Conservation (phyloP, 768 basidiomycete genomes). For the Lactarius deliciosus region DNA sequence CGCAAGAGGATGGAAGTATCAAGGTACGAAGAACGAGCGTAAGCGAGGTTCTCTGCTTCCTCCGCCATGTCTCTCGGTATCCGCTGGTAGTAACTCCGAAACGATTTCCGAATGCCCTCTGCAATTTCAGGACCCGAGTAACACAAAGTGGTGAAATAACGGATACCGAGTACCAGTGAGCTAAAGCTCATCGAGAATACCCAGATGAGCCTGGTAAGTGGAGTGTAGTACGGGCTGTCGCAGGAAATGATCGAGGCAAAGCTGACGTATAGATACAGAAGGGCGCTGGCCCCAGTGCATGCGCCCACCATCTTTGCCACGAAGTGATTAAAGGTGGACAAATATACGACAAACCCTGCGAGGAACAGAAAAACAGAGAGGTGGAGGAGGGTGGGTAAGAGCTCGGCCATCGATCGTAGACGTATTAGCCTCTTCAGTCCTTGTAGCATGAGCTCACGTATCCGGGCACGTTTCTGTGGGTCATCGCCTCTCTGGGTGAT, state of each 20-base stretch:
- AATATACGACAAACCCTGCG: not conserved
- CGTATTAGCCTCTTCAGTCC: not conserved
- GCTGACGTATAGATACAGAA: not conserved
- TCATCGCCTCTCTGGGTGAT: not conserved
- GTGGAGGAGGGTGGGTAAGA: constrained; percentile 2
- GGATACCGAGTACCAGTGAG: not conserved
- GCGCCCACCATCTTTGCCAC: not conserved
- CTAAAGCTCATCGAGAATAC: not conserved
- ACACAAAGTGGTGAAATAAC: not conserved
- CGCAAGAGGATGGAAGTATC: constrained; percentile 6
- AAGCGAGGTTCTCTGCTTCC: constrained; percentile 8
- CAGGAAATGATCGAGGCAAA: not conserved
- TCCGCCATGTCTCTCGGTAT: not conserved
- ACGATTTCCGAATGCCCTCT: not conserved
- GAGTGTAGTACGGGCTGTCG: not conserved
- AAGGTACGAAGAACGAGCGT: not conserved
- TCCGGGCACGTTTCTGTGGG: not conserved
- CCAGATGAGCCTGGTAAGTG: not conserved
- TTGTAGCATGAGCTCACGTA: not conserved
- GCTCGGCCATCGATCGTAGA: constrained; percentile 3
- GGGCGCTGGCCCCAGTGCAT: not conserved
- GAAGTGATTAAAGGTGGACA: not conserved
- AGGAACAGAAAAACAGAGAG: constrained; percentile 18
- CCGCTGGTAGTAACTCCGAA: not conserved
- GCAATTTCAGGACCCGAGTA: not conserved